Evolutionary conservation across 805 yeast species (phyloP).

Genomic region (Candida nitratophila): DNA sequence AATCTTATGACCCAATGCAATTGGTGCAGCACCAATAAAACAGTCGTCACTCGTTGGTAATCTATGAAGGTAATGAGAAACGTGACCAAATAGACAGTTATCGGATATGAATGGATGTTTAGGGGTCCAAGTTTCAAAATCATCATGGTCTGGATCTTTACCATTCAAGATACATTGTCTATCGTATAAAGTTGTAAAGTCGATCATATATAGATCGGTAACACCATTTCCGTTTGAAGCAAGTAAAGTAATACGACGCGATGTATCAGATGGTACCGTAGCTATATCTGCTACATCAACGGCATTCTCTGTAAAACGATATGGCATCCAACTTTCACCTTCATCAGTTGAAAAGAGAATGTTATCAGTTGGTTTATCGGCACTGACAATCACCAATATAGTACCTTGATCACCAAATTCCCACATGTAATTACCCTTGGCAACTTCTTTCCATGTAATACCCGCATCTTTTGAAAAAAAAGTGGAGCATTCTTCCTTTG

Average conservation of each 20-base stretch:
- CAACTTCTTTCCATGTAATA: constrained; percentile 73
- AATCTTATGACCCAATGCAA: constrained; percentile 48
- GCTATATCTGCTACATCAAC: constrained; percentile 65
- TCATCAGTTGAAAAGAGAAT: constrained; percentile 68
- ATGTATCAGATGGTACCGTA: constrained; percentile 89
- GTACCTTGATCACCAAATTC: constrained; percentile 96
- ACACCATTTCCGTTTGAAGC: constrained; percentile 33
- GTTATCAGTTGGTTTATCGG: constrained; percentile 47
- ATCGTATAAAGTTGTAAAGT: constrained; percentile 43
- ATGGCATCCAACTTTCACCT: constrained; percentile 71
- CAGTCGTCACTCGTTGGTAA: constrained; percentile 52
- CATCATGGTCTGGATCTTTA: constrained; percentile 35
- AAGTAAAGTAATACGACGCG: constrained; percentile 67
- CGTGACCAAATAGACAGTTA: constrained; percentile 68
- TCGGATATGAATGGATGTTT: constrained; percentile 43
- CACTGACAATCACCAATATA: constrained; percentile 64
- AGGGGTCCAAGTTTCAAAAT: constrained; percentile 62
- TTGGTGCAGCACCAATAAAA: constrained; percentile 61
- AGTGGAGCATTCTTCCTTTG: constrained; percentile 36
- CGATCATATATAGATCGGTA: constrained; percentile 38
- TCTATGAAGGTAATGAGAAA: constrained; percentile 52
- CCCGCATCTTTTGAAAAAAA: constrained; percentile 90
- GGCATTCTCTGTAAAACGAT: constrained; percentile 49
- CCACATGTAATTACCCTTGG: constrained; percentile 78
- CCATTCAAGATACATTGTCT: constrained; percentile 51